Evolutionary conservation across 345 rosid species (phyloP).

Genomic region (Conringia planisiliqua): DNA sequence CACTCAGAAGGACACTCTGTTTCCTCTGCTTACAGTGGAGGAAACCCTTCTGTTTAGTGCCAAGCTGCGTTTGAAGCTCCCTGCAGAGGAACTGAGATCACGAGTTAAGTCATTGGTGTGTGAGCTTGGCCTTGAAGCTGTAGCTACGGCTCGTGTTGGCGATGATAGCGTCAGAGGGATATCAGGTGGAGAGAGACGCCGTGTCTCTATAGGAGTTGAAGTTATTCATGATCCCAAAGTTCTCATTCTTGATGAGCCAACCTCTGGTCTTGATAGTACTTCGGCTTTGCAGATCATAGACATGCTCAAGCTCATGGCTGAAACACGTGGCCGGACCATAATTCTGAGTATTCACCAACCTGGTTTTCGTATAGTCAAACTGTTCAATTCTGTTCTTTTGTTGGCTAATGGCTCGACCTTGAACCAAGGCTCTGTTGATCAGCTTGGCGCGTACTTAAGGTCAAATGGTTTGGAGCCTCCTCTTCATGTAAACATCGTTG

Average conservation of each 20-base stretch:
- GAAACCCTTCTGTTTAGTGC: constrained; percentile 93
- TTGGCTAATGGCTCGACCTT: constrained; percentile 74
- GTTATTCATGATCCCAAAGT: constrained; percentile 88
- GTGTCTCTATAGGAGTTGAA: constrained; percentile 95
- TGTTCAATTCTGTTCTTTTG: constrained; percentile 69
- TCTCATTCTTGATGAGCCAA: constrained; percentile 92
- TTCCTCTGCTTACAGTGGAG: constrained; percentile 88
- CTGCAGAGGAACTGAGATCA: constrained; percentile 42
- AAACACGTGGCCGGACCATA: constrained; percentile 67
- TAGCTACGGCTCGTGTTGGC: constrained; percentile 65
- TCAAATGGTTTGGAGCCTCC: constrained; percentile 64
- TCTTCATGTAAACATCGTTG: constrained; percentile 62
- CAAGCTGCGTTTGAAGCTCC: constrained; percentile 67
- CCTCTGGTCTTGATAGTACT: constrained; percentile 93
- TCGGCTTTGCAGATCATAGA: constrained; percentile 79
- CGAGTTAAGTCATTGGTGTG: constrained; percentile 65
- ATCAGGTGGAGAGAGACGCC: constrained; percentile 94
- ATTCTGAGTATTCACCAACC: constrained; percentile 90
- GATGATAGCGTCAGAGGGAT: constrained; percentile 83
- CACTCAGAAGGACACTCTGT: constrained; percentile 79
- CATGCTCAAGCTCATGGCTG: constrained; percentile 92
- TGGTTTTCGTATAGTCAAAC: constrained; percentile 83
- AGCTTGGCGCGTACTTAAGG: constrained; percentile 48
- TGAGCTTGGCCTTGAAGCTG: constrained; percentile 84
- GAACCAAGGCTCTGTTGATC: constrained; percentile 76